phyloP scores from a whole-genome alignment of 2,329 filamentous ascomycete species.

The Phoma herbarum region DNA sequence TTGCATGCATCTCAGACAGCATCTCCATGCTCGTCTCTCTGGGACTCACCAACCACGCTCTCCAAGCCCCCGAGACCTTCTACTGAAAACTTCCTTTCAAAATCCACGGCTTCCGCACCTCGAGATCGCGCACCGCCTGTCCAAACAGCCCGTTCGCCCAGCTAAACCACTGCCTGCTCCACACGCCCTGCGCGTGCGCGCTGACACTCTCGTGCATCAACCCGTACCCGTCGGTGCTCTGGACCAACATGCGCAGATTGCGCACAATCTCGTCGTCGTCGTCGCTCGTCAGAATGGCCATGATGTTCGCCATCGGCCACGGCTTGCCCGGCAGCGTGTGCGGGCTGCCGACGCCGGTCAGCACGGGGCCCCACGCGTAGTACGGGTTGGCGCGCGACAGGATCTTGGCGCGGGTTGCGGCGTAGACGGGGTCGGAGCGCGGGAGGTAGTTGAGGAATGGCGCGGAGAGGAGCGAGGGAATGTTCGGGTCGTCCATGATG shows the following conservation, averaged over 20 bases:
- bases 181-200: slow-evolving; percentile 50
- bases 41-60: no score
- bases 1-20: no score
- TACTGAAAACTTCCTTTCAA: slow-evolving; percentile 48
- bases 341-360: slow-evolving; percentile 57
- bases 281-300: slow-evolving; percentile 58
- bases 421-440: slow-evolving; percentile 52
- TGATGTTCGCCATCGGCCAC: slow-evolving; percentile 62
- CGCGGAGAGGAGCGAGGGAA: slow-evolving; percentile 71
- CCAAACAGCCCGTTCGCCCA: slow-evolving; percentile 64
- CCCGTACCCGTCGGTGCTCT: slow-evolving; percentile 58
- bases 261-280: slow-evolving; percentile 57
- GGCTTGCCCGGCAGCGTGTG: slow-evolving; percentile 56
- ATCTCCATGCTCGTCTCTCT: no score
- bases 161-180: slow-evolving; percentile 60
- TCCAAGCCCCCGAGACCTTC: no score
- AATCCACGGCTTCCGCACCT: slow-evolving; percentile 53
- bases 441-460: slow-evolving; percentile 68
- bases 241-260: slow-evolving; percentile 55
- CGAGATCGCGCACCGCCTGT: slow-evolving; percentile 57
- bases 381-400: slow-evolving; percentile 58
- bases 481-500: slow-evolving; percentile 76
- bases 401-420: slow-evolving; percentile 55
- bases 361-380: slow-evolving; percentile 56
- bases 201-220: slow-evolving; percentile 62